Evolutionary conservation across 2,329 filamentous ascomycete genomes (phyloP).

Genomic region (Lasiodiplodia sp.): DNA sequence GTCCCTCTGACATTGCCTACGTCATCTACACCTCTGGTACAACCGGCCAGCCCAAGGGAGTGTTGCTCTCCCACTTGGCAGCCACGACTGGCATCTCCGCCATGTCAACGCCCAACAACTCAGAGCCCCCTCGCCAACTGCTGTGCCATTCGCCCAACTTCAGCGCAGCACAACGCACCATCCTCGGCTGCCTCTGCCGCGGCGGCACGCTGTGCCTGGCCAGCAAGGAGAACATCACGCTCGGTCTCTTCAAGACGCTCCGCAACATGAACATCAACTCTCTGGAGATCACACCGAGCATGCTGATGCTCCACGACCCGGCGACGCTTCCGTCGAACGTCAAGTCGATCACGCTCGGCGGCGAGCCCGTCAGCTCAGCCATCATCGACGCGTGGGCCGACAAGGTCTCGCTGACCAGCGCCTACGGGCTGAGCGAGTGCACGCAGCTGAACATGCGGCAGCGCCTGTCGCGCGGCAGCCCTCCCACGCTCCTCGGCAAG

Average conservation of each 20-base stretch:
- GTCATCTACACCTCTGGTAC: conserved; percentile 26
- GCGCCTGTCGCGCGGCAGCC: not conserved
- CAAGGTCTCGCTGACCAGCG: conserved; percentile 45
- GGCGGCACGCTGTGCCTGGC: conserved; percentile 66
- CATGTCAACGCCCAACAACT: too few species aligned
- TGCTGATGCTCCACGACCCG: conserved; percentile 41
- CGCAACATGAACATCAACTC: conserved; percentile 60
- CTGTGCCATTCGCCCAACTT: conserved; percentile 1
- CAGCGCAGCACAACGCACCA: conserved; percentile 17
- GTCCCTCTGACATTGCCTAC: not conserved
- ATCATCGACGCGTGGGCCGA: conserved; percentile 49
- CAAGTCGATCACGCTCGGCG: conserved; percentile 44
- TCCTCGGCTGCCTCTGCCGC: conserved; percentile 34
- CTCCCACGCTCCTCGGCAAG: not conserved
- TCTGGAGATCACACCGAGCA: conserved; percentile 54
- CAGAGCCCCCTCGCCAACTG: not conserved
- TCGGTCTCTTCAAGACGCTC: conserved; percentile 56
- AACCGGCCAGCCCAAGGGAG: conserved; percentile 26
- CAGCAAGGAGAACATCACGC: conserved; percentile 58
- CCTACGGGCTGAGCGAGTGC: conserved; percentile 51
- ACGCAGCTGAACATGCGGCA: conserved; percentile 14
- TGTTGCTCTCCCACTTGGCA: conserved; percentile 12
- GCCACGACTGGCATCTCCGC: not conserved
- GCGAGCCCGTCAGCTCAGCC: conserved; percentile 44
- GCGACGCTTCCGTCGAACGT: conserved; percentile 29